These are phyloP conservation scores for Decorospora gaudefroyi DNA, from an alignment of 2,329 filamentous ascomycete genomes.

Conservation along the genomic window DNA sequence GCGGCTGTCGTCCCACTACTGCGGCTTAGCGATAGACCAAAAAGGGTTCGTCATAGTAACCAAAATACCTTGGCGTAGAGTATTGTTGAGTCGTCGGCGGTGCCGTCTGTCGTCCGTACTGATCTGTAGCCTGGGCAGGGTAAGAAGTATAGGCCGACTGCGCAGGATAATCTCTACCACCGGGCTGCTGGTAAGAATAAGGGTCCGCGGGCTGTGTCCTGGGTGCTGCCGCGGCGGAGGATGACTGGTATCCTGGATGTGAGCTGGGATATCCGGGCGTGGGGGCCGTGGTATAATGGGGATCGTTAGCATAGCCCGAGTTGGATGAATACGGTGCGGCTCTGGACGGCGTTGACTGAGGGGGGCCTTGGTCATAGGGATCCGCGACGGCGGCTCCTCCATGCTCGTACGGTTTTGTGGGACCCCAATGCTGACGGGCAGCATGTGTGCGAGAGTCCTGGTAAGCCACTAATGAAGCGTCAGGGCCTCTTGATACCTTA, in stretches of 20 bases:
- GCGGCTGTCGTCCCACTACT: slow-evolving; percentile 38
- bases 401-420: slow-evolving; percentile 37
- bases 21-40: slow-evolving; percentile 50
- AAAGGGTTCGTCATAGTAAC: slow-evolving; percentile 45
- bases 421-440: slow-evolving; percentile 50
- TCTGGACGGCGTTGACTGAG: slow-evolving; percentile 20
- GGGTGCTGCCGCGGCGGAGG: slow-evolving; percentile 30
- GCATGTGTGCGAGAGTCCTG: slow-evolving; percentile 51
- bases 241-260: slow-evolving; percentile 35
- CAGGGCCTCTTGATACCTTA: slow-evolving; percentile 53
- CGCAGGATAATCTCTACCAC: slow-evolving; percentile 30
- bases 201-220: slow-evolving; percentile 42
- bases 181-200: slow-evolving; percentile 37
- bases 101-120: slow-evolving; percentile 31
- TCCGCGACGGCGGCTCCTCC: slow-evolving; percentile 19
- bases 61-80: slow-evolving; percentile 50
- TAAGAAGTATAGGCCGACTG: slow-evolving; percentile 36
- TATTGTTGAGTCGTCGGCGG: slow-evolving; percentile 29
- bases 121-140: slow-evolving; percentile 36
- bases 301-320: slow-evolving; percentile 29
- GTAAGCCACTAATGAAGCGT: slow-evolving; percentile 52
- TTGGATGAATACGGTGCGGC: slow-evolving; percentile 20
- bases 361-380: slow-evolving; percentile 21
- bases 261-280: slow-evolving; percentile 33
- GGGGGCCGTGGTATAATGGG: slow-evolving; percentile 43